Evolutionary conservation across 495 filamentous ascomycete genomes (phyloP).

Genomic region (Oleoguttula mirabilis): DNA sequence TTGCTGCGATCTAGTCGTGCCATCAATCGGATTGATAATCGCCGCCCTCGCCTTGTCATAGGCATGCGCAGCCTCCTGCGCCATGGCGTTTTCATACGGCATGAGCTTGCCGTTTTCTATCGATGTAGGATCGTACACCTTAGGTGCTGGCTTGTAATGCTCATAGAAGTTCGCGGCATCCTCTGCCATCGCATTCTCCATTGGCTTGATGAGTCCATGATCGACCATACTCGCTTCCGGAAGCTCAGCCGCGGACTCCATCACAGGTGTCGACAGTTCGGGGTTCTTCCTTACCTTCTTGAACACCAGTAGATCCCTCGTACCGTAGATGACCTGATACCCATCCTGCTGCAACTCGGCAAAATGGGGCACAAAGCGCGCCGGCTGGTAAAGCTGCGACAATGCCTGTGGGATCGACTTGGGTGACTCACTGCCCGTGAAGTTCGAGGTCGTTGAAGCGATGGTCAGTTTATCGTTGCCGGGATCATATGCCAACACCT

Average conservation of each 20-base stretch:
- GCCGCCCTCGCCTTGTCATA: slow-evolving; percentile 2
- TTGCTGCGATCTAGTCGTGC: slow-evolving; percentile 7
- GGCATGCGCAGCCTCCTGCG: slow-evolving; percentile 8
- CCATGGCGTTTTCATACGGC: slow-evolving; percentile 12
- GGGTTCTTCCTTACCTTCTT: slow-evolving; percentile 39
- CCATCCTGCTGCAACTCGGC: slow-evolving; percentile 50
- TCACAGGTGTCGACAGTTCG: neutral
- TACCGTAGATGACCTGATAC: slow-evolving; percentile 61
- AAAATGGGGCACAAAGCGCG: slow-evolving; percentile 62
- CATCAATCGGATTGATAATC: slow-evolving; percentile 24
- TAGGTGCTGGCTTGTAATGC: slow-evolving; percentile 5
- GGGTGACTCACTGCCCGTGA: slow-evolving; percentile 28
- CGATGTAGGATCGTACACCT: slow-evolving; percentile 11
- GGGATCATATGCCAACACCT: slow-evolving; percentile 61
- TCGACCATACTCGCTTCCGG: neutral
- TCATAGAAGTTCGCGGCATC: slow-evolving; percentile 12
- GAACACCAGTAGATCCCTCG: slow-evolving; percentile 61
- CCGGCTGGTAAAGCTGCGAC: slow-evolving; percentile 52
- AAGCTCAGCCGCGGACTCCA: neutral
- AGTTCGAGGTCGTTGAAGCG: slow-evolving; percentile 48
- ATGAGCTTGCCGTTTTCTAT: slow-evolving; percentile 15
- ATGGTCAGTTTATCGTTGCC: slow-evolving; percentile 46
- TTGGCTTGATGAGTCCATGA: slow-evolving; percentile 9
- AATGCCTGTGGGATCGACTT: slow-evolving; percentile 51
- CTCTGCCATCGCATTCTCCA: slow-evolving; percentile 11